A percentile compares a stretch with the other conserved stretches of the same genome.
phyloP scores from a whole-genome alignment of 176 grass and related monocot genomes.

The Cenchrus fungigraminus region DNA sequence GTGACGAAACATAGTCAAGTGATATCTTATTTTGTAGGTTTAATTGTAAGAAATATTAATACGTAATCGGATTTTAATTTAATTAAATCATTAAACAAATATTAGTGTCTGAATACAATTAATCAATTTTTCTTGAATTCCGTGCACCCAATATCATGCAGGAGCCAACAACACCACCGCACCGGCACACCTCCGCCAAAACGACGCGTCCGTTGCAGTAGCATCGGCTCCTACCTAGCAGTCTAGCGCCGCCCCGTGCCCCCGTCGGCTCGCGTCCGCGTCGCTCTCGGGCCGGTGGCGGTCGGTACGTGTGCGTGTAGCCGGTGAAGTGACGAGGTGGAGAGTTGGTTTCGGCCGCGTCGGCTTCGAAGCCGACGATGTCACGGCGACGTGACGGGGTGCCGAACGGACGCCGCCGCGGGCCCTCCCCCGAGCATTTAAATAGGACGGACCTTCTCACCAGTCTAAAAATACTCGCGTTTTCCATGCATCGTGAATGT shows the following conservation, averaged over 20 bases:
- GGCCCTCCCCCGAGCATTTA: neutral
- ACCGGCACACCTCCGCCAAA: too few species aligned
- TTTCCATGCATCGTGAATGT: neutral
- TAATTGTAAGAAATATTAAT: too few species aligned
- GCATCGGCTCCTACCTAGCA: neutral
- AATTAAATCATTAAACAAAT: too few species aligned
- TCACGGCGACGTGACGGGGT: slow-evolving; percentile 12
- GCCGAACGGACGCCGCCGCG: neutral
- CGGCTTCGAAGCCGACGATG: neutral
- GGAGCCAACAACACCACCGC: too few species aligned
- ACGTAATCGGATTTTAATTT: too few species aligned
- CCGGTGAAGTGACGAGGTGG: neutral
- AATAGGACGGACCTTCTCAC: too few species aligned
- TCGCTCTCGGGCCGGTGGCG: neutral
- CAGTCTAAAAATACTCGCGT: neutral
- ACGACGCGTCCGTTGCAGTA: neutral
- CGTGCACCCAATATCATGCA: too few species aligned
- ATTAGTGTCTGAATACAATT: too few species aligned
- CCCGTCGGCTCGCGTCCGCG: neutral
- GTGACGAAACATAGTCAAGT: too few species aligned
- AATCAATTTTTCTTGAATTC: too few species aligned
- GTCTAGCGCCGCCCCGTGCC: neutral
- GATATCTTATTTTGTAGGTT: too few species aligned
- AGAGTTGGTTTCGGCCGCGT: slow-evolving; percentile 27
- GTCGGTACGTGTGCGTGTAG: neutral